Percentiles rank a stretch among this genome's conserved stretches.
Conservation (phyloP, 2,329 filamentous ascomycete genomes). For the Coniosporium tulheliwenetii region DNA sequence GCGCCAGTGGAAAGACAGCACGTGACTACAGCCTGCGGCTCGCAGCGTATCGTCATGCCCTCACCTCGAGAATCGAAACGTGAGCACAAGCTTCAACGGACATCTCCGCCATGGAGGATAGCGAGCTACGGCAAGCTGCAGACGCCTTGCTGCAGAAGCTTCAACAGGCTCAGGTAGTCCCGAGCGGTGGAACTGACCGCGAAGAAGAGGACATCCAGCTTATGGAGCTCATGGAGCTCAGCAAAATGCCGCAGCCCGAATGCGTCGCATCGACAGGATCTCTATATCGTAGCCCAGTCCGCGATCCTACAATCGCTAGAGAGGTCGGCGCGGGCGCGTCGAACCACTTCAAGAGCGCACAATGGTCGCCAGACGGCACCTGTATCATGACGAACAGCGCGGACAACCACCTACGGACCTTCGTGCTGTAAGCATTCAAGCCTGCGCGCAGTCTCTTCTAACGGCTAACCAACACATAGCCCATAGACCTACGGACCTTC, state of each 20-base stretch:
- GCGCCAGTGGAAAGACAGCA: too few species aligned
- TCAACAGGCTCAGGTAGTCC: too few species aligned
- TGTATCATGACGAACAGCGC: slow-evolving; percentile 38
- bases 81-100: too few species aligned
- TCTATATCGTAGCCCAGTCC: not conserved
- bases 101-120: too few species aligned
- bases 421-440: slow-evolving; percentile 28
- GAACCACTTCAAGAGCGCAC: slow-evolving; percentile 28
- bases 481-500: slow-evolving; percentile 29
- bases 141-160: too few species aligned
- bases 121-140: too few species aligned
- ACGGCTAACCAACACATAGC: not conserved
- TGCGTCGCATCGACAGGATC: not conserved
- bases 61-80: too few species aligned
- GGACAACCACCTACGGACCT: slow-evolving; percentile 35
- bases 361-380: slow-evolving; percentile 41
- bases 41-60: too few species aligned
- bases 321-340: slow-evolving; percentile 1
- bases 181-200: not conserved
- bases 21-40: too few species aligned
- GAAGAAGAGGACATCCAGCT: not conserved
- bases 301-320: not conserved
- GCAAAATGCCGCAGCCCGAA: not conserved
- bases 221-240: not conserved
- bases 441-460: not conserved